Conservation (phyloP, 2,329 filamentous ascomycete species). For the Aciculosporium take region DNA sequence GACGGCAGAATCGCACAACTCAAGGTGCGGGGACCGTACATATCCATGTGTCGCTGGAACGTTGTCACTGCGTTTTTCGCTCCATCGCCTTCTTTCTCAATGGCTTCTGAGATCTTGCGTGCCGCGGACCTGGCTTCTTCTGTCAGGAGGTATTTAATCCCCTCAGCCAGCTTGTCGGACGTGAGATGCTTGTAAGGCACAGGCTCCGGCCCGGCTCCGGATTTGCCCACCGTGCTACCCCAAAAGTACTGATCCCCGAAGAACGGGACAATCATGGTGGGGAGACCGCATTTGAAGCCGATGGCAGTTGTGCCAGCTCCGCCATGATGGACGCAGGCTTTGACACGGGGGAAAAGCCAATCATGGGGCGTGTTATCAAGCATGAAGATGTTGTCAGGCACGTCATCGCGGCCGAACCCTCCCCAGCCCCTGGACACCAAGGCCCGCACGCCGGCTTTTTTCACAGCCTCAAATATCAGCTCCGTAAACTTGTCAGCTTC, state of each 20-base stretch:
- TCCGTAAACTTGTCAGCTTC: conserved; percentile 54
- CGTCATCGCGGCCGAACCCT: conserved; percentile 43
- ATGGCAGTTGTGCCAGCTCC: conserved; percentile 66
- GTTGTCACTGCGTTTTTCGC: conserved; percentile 53
- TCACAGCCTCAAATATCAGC: conserved; percentile 57
- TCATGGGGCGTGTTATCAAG: conserved; percentile 63
- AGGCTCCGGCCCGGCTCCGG: conserved; percentile 49
- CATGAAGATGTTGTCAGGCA: conserved; percentile 54
- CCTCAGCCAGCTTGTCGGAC: conserved; percentile 51
- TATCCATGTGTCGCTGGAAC: conserved; percentile 47
- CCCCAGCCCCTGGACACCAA: conserved; percentile 67
- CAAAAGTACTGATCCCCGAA: conserved; percentile 72
- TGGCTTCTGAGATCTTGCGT: conserved; percentile 43
- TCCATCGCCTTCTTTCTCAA: conserved; percentile 50
- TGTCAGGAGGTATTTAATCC: conserved; percentile 52
- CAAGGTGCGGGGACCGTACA: conserved; percentile 40
- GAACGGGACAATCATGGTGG: conserved; percentile 66
- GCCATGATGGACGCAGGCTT: conserved; percentile 59
- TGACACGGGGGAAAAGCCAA: conserved; percentile 58
- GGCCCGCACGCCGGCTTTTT: conserved; percentile 51
- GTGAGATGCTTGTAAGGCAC: conserved; percentile 55
- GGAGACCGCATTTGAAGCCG: conserved; percentile 54
- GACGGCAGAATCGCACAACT: conserved; percentile 52
- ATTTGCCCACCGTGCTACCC: conserved; percentile 52
- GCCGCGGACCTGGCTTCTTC: conserved; percentile 45